Percentiles rank a stretch among this genome's conserved stretches.
Conservation (phyloP, 208 protist genomes). For the Wallacemonas rigidus region DNA sequence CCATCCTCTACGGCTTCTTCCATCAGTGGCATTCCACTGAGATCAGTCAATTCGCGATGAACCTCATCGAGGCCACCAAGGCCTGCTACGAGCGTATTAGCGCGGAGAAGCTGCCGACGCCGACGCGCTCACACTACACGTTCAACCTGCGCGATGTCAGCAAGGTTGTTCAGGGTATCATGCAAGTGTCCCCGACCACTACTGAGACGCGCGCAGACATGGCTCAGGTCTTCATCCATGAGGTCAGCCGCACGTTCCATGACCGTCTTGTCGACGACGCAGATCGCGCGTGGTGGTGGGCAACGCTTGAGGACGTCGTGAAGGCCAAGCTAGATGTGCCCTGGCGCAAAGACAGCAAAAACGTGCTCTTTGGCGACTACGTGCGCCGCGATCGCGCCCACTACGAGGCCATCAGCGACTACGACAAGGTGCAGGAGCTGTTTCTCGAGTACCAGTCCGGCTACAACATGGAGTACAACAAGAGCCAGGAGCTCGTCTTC, state of each 20-base stretch:
- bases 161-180: slow-evolving; percentile 97
- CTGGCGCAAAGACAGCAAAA: slow-evolving; percentile 56
- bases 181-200: slow-evolving; percentile 81
- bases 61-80: slow-evolving; percentile 93
- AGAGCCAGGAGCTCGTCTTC: slow-evolving; percentile 95
- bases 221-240: slow-evolving; percentile 94
- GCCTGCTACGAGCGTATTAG: slow-evolving; percentile 95
- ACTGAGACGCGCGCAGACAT: slow-evolving; percentile 56
- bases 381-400: slow-evolving; percentile 88
- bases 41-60: slow-evolving; percentile 47
- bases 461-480: slow-evolving; percentile 93
- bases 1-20: slow-evolving; percentile 94
- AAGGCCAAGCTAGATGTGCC: slow-evolving; percentile 52
- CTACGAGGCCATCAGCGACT: slow-evolving; percentile 76
- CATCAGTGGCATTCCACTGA: slow-evolving; percentile 61
- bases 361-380: slow-evolving; percentile 92
- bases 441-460: slow-evolving; percentile 89
- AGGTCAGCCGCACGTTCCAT: slow-evolving; percentile 95
- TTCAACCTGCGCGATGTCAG: slow-evolving; percentile 98
- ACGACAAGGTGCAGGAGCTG: slow-evolving; percentile 51
- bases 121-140: slow-evolving; percentile 98
- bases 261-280: slow-evolving; percentile 94
- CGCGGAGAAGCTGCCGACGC: slow-evolving; percentile 95
- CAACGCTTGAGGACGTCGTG: slow-evolving; percentile 60
- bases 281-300: slow-evolving; percentile 94